A percentile compares a stretch with the other conserved stretches of the same genome.
Evolutionary conservation across 2,329 filamentous ascomycete species (phyloP).

Genomic region (Ophiostoma pallidulum): DNA sequence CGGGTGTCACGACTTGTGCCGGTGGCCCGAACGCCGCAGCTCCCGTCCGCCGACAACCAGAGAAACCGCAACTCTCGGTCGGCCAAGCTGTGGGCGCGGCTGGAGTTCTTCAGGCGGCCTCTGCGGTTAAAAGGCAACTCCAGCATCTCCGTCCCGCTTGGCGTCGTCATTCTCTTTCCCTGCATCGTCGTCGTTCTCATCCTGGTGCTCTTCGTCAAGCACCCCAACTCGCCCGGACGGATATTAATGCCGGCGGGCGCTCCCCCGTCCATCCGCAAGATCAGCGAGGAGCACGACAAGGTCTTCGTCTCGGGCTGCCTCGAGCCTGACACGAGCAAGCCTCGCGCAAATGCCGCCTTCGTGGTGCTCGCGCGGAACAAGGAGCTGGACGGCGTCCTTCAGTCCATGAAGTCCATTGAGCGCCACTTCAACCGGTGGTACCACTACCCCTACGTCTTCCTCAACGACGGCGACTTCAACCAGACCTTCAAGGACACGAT

Average conservation of each 20-base stretch:
- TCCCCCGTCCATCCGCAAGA: slow-evolving; percentile 85
- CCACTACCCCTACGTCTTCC: slow-evolving; percentile 95
- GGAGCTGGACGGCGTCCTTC: slow-evolving; percentile 89
- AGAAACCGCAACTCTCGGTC: slow-evolving; percentile 35
- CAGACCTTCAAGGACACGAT: slow-evolving; percentile 84
- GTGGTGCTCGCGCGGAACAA: slow-evolving; percentile 94
- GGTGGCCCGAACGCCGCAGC: slow-evolving; percentile 30
- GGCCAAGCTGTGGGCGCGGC: slow-evolving; percentile 34
- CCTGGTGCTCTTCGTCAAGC: slow-evolving; percentile 76
- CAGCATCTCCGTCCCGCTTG: slow-evolving; percentile 82
- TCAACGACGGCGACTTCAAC: slow-evolving; percentile 97
- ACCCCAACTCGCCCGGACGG: slow-evolving; percentile 71
- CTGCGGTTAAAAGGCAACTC: slow-evolving; percentile 88
- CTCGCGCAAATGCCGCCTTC: slow-evolving; percentile 87
- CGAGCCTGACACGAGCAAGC: slow-evolving; percentile 66
- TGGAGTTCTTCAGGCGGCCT: slow-evolving; percentile 78
- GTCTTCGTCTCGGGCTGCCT: slow-evolving; percentile 89
- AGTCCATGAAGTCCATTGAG: slow-evolving; percentile 96
- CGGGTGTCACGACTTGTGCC: slow-evolving; percentile 44
- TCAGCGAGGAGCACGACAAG: slow-evolving; percentile 94
- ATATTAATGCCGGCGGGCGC: slow-evolving; percentile 82
- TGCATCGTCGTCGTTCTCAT: slow-evolving; percentile 86
- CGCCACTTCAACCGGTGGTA: slow-evolving; percentile 99
- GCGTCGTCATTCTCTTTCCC: slow-evolving; percentile 87
- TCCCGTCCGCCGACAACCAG: slow-evolving; percentile 45